Conservation (phyloP, 352 stramenopile genomes). For the Phytophthora tentaculata region DNA sequence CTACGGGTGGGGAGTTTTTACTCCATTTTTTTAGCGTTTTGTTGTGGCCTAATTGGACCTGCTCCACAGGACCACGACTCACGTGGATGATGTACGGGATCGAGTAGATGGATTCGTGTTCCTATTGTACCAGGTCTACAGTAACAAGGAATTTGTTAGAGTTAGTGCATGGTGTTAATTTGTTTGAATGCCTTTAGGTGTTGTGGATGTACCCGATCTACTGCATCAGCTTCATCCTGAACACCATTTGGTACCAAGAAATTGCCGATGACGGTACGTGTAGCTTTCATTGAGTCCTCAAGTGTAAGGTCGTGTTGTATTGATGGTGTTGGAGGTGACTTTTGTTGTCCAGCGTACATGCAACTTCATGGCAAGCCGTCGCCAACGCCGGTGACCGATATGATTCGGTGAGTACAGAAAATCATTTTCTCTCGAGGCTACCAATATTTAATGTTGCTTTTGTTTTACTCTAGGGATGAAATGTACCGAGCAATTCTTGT, state of each 20-base stretch:
- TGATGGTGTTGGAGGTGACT: not conserved
- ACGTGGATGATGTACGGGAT: conserved; percentile 80
- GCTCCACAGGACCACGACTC: conserved; percentile 41
- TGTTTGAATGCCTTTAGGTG: too few relatives aligned
- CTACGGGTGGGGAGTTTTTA: conserved; percentile 45
- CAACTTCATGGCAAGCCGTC: conserved; percentile 84
- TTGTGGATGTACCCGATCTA: conserved; percentile 93
- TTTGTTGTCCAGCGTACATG: conserved; percentile 60
- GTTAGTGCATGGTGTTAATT: not conserved
- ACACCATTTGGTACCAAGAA: conserved; percentile 93
- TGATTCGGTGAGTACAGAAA: conserved; percentile 74
- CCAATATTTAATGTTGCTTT: not conserved
- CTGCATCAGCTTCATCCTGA: conserved; percentile 92
- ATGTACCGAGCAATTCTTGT: conserved; percentile 88
- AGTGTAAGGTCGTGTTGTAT: not conserved
- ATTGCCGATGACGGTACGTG: conserved; percentile 87
- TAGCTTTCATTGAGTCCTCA: not conserved
- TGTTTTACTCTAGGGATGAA: conserved; percentile 55
- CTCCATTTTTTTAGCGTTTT: not conserved
- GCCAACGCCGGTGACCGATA: conserved; percentile 76
- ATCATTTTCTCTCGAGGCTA: not conserved
- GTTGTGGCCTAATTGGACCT: conserved; percentile 1
- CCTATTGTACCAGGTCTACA: conserved; percentile 77
- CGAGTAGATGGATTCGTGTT: conserved; percentile 87
- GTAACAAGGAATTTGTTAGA: not conserved